Conservation (phyloP, 2,329 filamentous ascomycete genomes). For the Colletotrichum kahawae region DNA sequence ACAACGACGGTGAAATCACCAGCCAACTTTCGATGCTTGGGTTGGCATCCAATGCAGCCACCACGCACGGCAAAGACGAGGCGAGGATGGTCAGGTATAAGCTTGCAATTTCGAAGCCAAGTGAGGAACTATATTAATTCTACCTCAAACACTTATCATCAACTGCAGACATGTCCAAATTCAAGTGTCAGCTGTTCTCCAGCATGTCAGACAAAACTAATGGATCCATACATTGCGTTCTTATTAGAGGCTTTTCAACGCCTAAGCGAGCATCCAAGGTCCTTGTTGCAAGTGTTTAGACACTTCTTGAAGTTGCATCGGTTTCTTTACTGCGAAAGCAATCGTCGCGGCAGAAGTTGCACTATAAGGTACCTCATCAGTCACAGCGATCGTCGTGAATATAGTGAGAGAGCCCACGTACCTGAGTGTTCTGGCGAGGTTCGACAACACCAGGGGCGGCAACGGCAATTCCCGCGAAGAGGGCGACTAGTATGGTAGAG, state of each 20-base stretch:
- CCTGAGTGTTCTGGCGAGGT: neutral
- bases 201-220: neutral
- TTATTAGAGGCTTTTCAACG: neutral
- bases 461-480: neutral
- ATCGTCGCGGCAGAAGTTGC: neutral
- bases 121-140: too few relatives aligned
- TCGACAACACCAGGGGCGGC: neutral
- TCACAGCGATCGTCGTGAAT: neutral
- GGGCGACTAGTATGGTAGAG: neutral
- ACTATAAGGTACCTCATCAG: neutral
- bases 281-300: neutral
- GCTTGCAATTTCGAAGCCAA: too few relatives aligned
- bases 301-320: neutral
- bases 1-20: too few relatives aligned
- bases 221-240: neutral
- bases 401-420: accelerated
- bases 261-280: neutral
- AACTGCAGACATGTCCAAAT: neutral
- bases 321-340: neutral
- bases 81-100: too few relatives aligned
- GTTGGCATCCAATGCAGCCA: too few relatives aligned
- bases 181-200: neutral
- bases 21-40: too few relatives aligned
- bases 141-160: neutral
- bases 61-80: too few relatives aligned